Conservation (phyloP, 2,329 filamentous ascomycete genomes). For the Trichophyton verrucosum region DNA sequence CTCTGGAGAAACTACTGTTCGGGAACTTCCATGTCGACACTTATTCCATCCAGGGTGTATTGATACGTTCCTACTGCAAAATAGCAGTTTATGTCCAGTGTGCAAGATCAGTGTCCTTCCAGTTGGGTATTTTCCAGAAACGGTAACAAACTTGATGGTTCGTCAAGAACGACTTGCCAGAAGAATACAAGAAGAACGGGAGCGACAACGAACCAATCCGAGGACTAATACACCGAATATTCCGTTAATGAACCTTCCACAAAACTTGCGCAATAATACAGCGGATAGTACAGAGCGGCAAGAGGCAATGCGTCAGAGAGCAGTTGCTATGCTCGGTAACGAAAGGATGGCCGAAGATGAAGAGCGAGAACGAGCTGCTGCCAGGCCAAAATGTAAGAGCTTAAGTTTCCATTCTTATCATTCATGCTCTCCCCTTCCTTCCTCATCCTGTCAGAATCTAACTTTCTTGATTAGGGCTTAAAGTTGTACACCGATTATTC, state of each 20-base stretch:
- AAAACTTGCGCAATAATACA: not conserved
- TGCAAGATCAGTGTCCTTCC: slow-evolving; percentile 80
- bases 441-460: not conserved
- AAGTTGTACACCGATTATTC: slow-evolving; percentile 10
- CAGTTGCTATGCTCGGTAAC: slow-evolving; percentile 12
- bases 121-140: slow-evolving; percentile 48
- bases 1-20: slow-evolving; percentile 56
- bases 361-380: slow-evolving; percentile 13
- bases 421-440: not conserved
- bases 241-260: not conserved
- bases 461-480: slow-evolving; percentile 11
- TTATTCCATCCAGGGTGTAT: slow-evolving; percentile 92
- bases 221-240: not conserved
- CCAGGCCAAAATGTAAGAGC: slow-evolving; percentile 16
- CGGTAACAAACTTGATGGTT: slow-evolving; percentile 76
- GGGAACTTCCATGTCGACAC: slow-evolving; percentile 78
- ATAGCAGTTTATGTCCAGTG: slow-evolving; percentile 77
- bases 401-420: not conserved
- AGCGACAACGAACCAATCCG: not conserved
- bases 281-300: not conserved
- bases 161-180: slow-evolving; percentile 54
- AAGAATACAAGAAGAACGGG: slow-evolving; percentile 1
- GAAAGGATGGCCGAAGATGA: slow-evolving; percentile 12
- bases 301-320: slow-evolving; percentile 13
- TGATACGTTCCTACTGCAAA: slow-evolving; percentile 64